Evolutionary conservation across 2,329 filamentous ascomycete genomes (phyloP), one percentile per base, ranked within the genome.

Genomic region (Cylindrodendrum hubeiense): DNA sequence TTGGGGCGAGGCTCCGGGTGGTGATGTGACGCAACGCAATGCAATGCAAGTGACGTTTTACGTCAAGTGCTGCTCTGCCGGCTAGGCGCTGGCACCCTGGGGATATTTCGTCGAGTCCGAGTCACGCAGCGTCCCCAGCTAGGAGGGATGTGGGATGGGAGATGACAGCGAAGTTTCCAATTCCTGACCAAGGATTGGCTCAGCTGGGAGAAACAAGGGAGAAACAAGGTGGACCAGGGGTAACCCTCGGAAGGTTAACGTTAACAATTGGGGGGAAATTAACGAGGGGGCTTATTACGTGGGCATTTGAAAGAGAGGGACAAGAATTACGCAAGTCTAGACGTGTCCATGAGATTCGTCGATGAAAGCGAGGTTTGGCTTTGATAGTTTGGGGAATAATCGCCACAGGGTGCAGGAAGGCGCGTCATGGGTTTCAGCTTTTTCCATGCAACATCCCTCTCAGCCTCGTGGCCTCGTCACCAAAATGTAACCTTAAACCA

Each of bases 1-100:
- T 91, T 69, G 75, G 69, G 47, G 43, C 49, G 50, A 60, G 17
- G 30, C 6, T 47, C 30, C 28, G 30, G 41, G 41, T n/a, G 28
- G 55, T 30, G 33, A 26, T 44, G 37, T 46, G 19, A 26, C 46
- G 41, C 53, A 56, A 56, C 21, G 24, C 41, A 43, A 44, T n/a
- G 13, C 34, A 55, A 9, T 34, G 59, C 19, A 30, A 26, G 37
- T n/a, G n/a, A n/a, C n/a, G 54, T 55, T 50, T 61, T 19, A n/a
- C 24, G 17, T 41, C 34, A 21, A 55, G 37, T 21, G 59, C 59
- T 28, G 19, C 19, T 19, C 21, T 49, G 24, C 46, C 22, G 17
- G 30, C 17, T 15, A 26, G 17, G 26, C n/a, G 22, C n/a, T 28
- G 17, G 17, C 19, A 17, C 46, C 46, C 46, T 19, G 4, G 17